Percentiles rank a stretch among this genome's conserved stretches.
phyloP scores from a whole-genome alignment of 164 flowering plant genomes.

The Hamamelis virginiana region DNA sequence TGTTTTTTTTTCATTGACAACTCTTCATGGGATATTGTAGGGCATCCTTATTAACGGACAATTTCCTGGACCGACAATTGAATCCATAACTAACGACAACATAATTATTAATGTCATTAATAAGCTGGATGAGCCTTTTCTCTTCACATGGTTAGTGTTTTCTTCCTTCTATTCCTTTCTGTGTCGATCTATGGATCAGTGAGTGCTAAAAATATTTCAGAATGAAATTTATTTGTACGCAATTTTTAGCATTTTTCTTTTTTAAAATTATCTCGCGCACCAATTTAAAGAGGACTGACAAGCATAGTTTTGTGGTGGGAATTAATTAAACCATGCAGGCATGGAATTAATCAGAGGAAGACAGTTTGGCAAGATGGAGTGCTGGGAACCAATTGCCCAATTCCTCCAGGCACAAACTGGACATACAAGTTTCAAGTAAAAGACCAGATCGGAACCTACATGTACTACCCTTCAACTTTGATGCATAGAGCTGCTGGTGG shows the following conservation, averaged over 20 bases:
- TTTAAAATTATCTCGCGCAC: too few species aligned
- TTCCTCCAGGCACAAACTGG: constrained; percentile 37
- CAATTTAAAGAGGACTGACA: too few species aligned
- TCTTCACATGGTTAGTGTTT: constrained; percentile 45
- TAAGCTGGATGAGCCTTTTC: constrained; percentile 43
- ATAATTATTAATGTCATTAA: constrained; percentile 35
- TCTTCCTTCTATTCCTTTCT: background rate
- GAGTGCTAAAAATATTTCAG: too few species aligned
- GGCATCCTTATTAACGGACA: constrained; percentile 48
- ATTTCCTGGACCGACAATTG: constrained; percentile 51
- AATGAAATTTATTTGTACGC: too few species aligned
- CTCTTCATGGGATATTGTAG: constrained; percentile 20
- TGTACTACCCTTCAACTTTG: constrained; percentile 30
- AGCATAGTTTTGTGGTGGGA: background rate
- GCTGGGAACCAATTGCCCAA: constrained; percentile 44
- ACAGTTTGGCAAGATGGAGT: constrained; percentile 42
- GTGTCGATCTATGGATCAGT: too few species aligned
- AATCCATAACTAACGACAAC: constrained; percentile 44
- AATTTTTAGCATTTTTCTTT: too few species aligned
- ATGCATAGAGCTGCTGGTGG: constrained; percentile 41
- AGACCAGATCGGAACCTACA: constrained; percentile 43
- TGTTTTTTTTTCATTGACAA: background rate
- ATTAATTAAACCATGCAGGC: constrained; percentile 31
- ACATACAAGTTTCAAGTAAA: constrained; percentile 40
- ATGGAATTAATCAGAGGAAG: constrained; percentile 34